phyloP scores from a whole-genome alignment of 495 filamentous ascomycete species.

The Neurospora sp. region DNA sequence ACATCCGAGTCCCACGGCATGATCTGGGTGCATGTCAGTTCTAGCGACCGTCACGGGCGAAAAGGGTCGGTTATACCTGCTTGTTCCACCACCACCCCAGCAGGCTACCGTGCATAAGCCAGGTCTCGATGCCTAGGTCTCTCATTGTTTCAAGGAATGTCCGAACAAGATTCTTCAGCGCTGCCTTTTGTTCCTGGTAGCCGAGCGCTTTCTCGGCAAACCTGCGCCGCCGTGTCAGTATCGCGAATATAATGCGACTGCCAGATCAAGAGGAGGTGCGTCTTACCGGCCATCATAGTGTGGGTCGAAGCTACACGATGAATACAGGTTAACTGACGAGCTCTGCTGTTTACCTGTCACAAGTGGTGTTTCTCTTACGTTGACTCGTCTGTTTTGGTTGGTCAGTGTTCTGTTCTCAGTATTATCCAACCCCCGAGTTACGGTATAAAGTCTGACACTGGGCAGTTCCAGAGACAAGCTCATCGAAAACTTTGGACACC shows the following conservation, averaged over 20 bases:
- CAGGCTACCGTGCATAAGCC: slow-evolving; percentile 19
- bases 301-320: slow-evolving; percentile 41
- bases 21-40: slow-evolving; percentile 30
- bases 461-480: background rate
- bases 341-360: background rate
- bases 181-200: slow-evolving; percentile 35
- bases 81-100: slow-evolving; percentile 26
- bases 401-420: slow-evolving; percentile 9
- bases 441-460: background rate
- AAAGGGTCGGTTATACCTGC: slow-evolving; percentile 5
- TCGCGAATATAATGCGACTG: background rate
- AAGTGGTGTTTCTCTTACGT: slow-evolving; percentile 30
- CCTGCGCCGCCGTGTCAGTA: slow-evolving; percentile 18
- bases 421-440: background rate
- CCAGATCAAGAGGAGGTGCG: background rate
- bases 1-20: slow-evolving; percentile 71
- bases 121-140: slow-evolving; percentile 27
- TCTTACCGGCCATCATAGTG: slow-evolving; percentile 53
- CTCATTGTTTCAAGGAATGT: slow-evolving; percentile 57
- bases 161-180: slow-evolving; percentile 46
- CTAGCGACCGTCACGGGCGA: background rate
- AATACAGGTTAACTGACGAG: slow-evolving; percentile 1
- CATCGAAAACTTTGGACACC: background rate
- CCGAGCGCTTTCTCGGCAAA: slow-evolving; percentile 39
- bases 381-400: slow-evolving; percentile 38